These are phyloP conservation scores for Aspergillus sergii DNA, from an alignment of 2,329 filamentous ascomycete species.

Conservation along the genomic window DNA sequence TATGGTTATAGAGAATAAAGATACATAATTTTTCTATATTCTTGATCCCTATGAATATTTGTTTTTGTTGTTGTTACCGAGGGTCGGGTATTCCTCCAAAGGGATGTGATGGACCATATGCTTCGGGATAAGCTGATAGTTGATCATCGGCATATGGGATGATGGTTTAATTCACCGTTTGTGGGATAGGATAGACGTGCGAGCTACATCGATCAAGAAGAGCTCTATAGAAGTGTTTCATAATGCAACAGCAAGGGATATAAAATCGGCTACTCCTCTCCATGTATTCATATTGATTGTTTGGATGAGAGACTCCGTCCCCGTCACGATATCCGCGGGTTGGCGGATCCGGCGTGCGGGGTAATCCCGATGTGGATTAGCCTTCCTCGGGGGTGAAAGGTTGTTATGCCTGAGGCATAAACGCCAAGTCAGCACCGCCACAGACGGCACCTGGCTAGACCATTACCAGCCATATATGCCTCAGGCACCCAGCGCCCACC, in stretches of 20 bases:
- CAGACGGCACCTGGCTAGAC: not conserved
- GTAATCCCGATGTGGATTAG: conserved; percentile 19
- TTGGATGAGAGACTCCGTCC: too few relatives aligned
- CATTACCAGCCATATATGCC: not conserved
- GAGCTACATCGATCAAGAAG: not conserved
- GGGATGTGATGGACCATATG: not conserved
- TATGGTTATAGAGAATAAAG: too few relatives aligned
- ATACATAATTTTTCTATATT: too few relatives aligned
- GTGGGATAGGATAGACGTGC: not conserved
- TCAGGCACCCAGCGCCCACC: not conserved
- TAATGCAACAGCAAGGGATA: too few relatives aligned
- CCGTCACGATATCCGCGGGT: not conserved
- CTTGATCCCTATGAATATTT: not conserved
- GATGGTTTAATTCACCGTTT: not conserved
- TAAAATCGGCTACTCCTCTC: too few relatives aligned
- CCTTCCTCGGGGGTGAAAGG: not conserved
- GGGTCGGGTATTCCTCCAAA: not conserved
- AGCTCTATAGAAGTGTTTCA: too few relatives aligned
- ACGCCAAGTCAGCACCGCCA: not conserved
- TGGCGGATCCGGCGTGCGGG: conserved; percentile 19
- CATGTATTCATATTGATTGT: too few relatives aligned
- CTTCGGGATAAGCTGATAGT: not conserved
- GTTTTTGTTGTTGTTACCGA: not conserved
- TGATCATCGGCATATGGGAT: not conserved
- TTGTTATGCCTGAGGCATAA: not conserved